Evolutionary conservation across 148 eudicot genomes (phyloP).

Genomic region (Fallopia convolvulus): DNA sequence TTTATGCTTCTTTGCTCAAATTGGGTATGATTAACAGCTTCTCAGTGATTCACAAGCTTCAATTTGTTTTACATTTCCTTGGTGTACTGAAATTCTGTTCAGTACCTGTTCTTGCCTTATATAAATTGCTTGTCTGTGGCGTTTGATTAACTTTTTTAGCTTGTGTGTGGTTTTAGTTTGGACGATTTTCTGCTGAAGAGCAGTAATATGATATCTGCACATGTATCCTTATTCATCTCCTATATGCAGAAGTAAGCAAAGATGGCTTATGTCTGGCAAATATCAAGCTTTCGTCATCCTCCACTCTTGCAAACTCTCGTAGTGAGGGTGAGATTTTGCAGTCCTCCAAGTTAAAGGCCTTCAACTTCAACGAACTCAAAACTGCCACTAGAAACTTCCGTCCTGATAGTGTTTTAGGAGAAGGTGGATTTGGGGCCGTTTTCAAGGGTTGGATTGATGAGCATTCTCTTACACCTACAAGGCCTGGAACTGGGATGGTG

Average conservation of each 20-base stretch:
- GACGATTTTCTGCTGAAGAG: background rate
- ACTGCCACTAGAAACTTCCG: slow-evolving; percentile 47
- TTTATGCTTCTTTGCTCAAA: background rate
- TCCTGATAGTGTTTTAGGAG: slow-evolving; percentile 49
- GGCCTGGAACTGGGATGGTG: slow-evolving; percentile 44
- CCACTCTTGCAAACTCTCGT: slow-evolving; percentile 10
- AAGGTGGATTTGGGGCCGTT: slow-evolving; percentile 41
- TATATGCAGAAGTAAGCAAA: slow-evolving; percentile 1
- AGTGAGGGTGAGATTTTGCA: slow-evolving; percentile 16
- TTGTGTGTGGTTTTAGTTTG: background rate
- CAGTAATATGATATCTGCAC: background rate
- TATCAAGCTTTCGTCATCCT: background rate
- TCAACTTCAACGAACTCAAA: slow-evolving; percentile 34
- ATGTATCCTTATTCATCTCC: background rate
- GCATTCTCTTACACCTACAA: slow-evolving; percentile 19
- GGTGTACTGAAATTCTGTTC: background rate
- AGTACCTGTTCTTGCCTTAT: background rate
- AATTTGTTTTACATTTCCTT: background rate
- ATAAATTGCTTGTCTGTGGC: background rate
- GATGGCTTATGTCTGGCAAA: background rate
- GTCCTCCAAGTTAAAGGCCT: slow-evolving; percentile 40
- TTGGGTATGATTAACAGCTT: background rate
- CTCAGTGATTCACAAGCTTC: background rate
- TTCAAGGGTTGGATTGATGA: slow-evolving; percentile 7
- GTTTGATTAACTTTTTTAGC: background rate